A percentile compares a stretch with the other conserved stretches of the same genome.
These are phyloP conservation scores for Linderniella brevidens DNA, from an alignment of 257 asterid genomes.

Conservation along the genomic window DNA sequence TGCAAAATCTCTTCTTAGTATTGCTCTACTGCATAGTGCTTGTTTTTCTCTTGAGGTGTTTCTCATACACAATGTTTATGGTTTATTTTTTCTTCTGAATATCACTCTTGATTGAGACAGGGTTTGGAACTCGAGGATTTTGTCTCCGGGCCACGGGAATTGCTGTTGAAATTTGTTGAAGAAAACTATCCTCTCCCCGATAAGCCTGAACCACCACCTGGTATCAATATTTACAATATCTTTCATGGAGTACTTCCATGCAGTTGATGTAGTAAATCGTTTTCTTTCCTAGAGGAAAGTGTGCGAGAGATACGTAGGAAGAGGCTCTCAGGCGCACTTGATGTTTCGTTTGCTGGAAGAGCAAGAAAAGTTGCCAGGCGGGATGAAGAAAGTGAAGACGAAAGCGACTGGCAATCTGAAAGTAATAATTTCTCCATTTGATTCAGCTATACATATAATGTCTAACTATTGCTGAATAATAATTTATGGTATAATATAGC, in stretches of 20 bases:
- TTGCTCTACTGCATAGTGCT: no score
- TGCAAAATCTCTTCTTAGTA: no score
- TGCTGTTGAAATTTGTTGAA: constrained; percentile 88
- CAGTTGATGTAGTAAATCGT: constrained; percentile 7
- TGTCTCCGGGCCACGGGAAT: constrained; percentile 94
- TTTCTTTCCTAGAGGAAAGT: constrained; percentile 48
- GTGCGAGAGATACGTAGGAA: constrained; percentile 78
- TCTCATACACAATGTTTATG: no score
- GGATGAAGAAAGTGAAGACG: constrained; percentile 61
- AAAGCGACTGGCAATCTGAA: constrained; percentile 79
- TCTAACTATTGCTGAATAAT: constrained; percentile 7
- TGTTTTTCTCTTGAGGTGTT: no score
- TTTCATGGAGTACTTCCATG: constrained; percentile 1
- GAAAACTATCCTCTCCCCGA: constrained; percentile 94
- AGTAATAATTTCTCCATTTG: constrained; percentile 19
- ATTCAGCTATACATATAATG: no score
- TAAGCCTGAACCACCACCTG: constrained; percentile 78
- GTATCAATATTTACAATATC: constrained; percentile 19
- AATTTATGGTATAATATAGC: constrained; percentile 28
- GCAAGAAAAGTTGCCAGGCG: constrained; percentile 67
- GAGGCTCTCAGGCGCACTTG: constrained; percentile 75
- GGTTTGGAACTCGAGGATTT: constrained; percentile 97
- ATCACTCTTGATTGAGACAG: constrained; percentile 14
- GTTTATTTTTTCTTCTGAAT: no score
- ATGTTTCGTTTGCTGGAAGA: constrained; percentile 70